phyloP scores from a whole-genome alignment of 2,329 filamentous ascomycete genomes.

The Lithohypha guttulata region DNA sequence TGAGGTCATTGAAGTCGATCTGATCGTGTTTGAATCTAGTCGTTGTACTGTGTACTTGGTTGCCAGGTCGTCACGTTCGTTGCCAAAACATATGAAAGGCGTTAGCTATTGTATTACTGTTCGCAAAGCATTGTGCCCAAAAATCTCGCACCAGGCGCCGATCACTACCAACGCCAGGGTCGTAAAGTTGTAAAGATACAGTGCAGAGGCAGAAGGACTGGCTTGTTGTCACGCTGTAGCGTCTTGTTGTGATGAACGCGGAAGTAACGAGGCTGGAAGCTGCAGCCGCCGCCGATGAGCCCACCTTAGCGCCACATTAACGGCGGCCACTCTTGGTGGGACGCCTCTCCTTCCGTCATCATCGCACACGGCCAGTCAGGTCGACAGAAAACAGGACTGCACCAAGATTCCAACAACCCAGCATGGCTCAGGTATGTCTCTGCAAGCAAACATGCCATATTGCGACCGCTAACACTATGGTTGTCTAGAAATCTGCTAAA shows the following conservation, averaged over 20 bases:
- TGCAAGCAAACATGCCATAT: no score
- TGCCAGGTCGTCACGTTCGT: neutral
- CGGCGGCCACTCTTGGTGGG: neutral
- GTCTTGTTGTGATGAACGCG: conserved; percentile 9
- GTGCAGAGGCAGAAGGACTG: neutral
- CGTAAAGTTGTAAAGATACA: conserved; percentile 3
- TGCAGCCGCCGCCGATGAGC: neutral
- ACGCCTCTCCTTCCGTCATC: no score
- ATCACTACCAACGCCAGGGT: conserved; percentile 1
- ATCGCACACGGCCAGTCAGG: neutral
- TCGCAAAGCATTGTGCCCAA: neutral
- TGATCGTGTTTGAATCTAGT: neutral
- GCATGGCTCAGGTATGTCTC: conserved; percentile 20
- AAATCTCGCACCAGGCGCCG: neutral
- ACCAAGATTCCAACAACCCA: neutral
- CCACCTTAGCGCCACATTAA: conserved; percentile 6
- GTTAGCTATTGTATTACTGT: neutral
- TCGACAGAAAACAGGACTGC: neutral
- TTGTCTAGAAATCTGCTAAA: conserved; percentile 38
- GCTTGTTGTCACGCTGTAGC: neutral
- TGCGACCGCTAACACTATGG: conserved; percentile 8
- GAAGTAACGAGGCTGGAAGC: conserved; percentile 8
- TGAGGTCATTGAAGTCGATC: conserved; percentile 4
- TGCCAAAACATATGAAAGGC: neutral
- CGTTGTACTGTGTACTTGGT: neutral